Evolutionary conservation across 225 moss, liverwort and hornwort genomes (phyloP), one percentile per base, ranked within the genome.

Genomic region (Pleurozium schreberi): DNA sequence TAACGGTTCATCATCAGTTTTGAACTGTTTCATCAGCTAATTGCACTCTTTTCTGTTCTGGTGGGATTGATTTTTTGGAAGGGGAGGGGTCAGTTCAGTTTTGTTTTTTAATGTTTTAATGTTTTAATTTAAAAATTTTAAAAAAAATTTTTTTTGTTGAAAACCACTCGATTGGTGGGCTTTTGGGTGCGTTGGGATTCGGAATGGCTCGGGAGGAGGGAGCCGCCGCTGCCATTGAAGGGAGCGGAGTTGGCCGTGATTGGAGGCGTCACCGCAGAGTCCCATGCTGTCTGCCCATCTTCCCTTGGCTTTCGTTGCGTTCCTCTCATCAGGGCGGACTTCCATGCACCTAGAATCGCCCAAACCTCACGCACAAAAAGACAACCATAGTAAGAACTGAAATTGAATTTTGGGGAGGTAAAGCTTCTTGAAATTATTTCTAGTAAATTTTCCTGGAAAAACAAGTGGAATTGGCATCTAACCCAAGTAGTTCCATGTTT

Each of bases 231-330:
- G 83, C 77, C 83, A 61, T 90, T 86, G 55, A 66, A 62, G 38
- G 38, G 58, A 49, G 83, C 8, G 53, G 55, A 55, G 62, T n/a
- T 23, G 55, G 73, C 90, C 87, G 88, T 88, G 90, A 90, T 88
- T 90, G 88, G 73, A 73, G 90, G 90, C 87, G 84, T 84, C 57
- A n/a, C 68, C 70, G 84, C 78, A 83, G 69, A 68, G 30, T 71
- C 90, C 88, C 84, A 90, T 90, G 87, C 79, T 90, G 87, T 28
- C 87, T 78, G 77, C 69, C 90, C 90, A 87, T 79, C 78, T 71
- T 33, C 83, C 67, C 52, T 69, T 66, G 65, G 16, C 52, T 21
- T 21, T 2, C 30, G 38, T 18, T 47, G 10, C 11, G 0, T 33
- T 87, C 81, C 25, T n/a, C 57, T 64, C 82, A 82, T 64, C 58